Base-by-base conservation (phyloP, 768 basidiomycete genomes). In the Pulveroboletus sp. region DNA sequence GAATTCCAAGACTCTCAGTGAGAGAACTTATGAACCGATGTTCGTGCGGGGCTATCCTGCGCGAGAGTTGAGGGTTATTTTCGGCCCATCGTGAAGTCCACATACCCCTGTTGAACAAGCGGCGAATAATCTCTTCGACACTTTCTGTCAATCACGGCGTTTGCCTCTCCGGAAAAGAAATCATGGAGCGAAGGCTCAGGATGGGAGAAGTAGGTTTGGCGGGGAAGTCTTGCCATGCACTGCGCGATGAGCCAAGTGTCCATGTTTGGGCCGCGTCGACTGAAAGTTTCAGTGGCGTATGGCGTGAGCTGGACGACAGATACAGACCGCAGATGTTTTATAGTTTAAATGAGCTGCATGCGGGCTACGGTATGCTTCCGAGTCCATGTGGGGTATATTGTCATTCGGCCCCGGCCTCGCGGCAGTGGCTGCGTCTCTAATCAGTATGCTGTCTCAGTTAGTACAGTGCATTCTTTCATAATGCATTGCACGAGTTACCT, bases 201-300 rank as follows among this genome's bases (percentile, higher is more conserved):
- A 41, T 58, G 50, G 32, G 56, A 57, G 24, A 58, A 47, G n/a
- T 46, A 49, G 3, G 44, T 57, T 24, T 14, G 2, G n/a, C 6
- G 27, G 17, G 42, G 56, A 19, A 58, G 38, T 31, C 48, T 54
- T 16, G 32, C 48, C 41, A 59, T 59, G 43, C 52, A 54, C 12
- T 47, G 47, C 8, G 45, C 48, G 27, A 59, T 37, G 35, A 50
- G 38, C 51, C 57, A 54, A 24, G 45, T 19, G 12, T 47, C 38
- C 52, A 47, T 58, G 34, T 10, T 19, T 2, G 30, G 12, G 46
- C 35, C n/a, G 30, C 10, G 32, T 41, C 2, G 3, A 9, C 29
- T 22, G 31, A 31, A 29, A 4, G 20, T 19, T 3, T 22, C n/a
- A n/a, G n/a, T n/a, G n/a, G n/a, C n/a, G n/a, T n/a, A n/a, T n/a